A percentile compares a stretch with the other conserved stretches of the same genome.
Evolutionary conservation across 106 monocot species (phyloP).

Genomic region (Dendrobium catenatum): DNA sequence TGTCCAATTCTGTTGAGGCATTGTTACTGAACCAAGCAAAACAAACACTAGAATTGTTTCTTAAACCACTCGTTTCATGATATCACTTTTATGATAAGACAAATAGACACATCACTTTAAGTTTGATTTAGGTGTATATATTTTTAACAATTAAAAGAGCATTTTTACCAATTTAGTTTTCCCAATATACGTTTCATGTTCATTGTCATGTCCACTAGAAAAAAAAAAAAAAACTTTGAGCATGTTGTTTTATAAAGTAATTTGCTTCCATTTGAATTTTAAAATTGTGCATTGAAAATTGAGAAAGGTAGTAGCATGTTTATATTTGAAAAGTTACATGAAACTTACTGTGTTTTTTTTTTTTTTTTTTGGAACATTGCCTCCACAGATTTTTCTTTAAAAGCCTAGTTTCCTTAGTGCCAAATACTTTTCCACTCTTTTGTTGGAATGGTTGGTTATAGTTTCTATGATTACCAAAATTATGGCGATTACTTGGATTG

Average conservation of each 20-base stretch:
- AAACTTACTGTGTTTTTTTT: no score
- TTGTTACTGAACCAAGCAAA: not conserved
- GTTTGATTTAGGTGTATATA: not conserved
- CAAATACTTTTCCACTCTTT: no score
- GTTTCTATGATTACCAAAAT: no score
- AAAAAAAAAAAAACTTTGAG: not conserved
- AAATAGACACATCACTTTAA: not conserved
- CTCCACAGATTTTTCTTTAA: no score
- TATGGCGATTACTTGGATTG: no score
- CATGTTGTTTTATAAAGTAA: not conserved
- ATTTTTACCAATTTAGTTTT: not conserved
- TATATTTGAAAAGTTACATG: no score
- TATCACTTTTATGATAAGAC: not conserved
- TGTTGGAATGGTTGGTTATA: no score
- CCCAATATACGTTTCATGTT: not conserved
- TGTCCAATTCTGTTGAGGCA: not conserved
- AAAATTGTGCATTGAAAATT: not conserved
- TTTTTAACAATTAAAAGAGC: not conserved
- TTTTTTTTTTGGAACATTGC: no score
- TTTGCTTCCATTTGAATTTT: not conserved
- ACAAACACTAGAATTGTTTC: not conserved
- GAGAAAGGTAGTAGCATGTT: no score
- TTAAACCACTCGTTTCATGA: not conserved
- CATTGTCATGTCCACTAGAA: not conserved
- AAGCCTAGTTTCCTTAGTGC: no score